phyloP scores from a whole-genome alignment of 78 protist species.

The Dictyostelium intermedium region DNA sequence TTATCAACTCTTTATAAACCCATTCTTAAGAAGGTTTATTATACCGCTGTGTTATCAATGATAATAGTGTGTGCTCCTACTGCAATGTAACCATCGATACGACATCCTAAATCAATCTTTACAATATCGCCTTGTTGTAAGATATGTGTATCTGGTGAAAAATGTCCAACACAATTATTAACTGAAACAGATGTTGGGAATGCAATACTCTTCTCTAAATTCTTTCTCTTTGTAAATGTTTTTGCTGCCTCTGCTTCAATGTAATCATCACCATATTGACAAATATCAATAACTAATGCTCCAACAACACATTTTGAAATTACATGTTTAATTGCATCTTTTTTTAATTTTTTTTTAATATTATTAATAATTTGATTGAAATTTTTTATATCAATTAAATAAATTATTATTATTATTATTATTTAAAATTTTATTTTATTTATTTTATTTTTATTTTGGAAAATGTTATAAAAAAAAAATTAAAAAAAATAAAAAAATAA shows the following conservation, averaged over 20 bases:
- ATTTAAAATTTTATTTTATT: neutral
- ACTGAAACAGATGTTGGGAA: conserved; percentile 98
- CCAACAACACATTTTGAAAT: conserved; percentile 51
- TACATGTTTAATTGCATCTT: conserved; percentile 61
- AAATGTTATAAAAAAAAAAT: neutral
- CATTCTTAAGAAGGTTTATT: too few species aligned
- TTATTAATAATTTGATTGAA: neutral
- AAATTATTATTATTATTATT: neutral
- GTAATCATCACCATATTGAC: conserved; percentile 56
- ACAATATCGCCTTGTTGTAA: conserved; percentile 95
- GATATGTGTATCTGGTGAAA: conserved; percentile 87
- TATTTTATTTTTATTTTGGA: neutral
- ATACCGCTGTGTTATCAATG: conserved; percentile 59
- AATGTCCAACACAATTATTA: conserved; percentile 96
- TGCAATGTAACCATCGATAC: conserved; percentile 96
- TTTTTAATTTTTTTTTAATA: too few species aligned
- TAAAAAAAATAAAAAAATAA: too few species aligned
- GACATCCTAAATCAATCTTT: conserved; percentile 97
- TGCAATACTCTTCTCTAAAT: conserved; percentile 92
- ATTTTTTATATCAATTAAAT: neutral
- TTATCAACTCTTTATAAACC: too few species aligned
- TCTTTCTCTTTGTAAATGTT: conserved; percentile 58
- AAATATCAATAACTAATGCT: conserved; percentile 30
- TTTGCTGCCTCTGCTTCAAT: conserved; percentile 40
- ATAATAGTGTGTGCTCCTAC: conserved; percentile 93